Percentiles rank a stretch among this genome's conserved stretches.
These are phyloP conservation scores for Candida ascalaphidarum DNA, from an alignment of 805 yeast genomes.

Conservation along the genomic window DNA sequence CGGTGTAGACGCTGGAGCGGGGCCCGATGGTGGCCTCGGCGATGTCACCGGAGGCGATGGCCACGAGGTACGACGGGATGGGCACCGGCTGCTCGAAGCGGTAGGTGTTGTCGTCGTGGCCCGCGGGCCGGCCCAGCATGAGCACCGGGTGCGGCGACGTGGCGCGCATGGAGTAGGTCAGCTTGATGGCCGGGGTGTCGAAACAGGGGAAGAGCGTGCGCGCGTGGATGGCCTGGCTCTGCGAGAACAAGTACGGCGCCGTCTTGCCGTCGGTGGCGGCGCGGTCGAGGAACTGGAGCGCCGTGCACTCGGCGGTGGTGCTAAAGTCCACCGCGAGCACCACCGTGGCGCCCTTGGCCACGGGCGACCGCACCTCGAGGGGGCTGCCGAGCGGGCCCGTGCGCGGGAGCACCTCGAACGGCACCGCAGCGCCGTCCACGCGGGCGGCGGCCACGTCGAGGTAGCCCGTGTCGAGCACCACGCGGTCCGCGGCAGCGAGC, in stretches of 20 bases:
- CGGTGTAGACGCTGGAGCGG: slow-evolving; percentile 74
- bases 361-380: slow-evolving; percentile 23
- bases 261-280: slow-evolving; percentile 66
- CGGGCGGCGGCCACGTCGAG: slow-evolving; percentile 38
- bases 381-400: slow-evolving; percentile 55
- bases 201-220: slow-evolving; percentile 83
- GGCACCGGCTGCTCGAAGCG: slow-evolving; percentile 68
- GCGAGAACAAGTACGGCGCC: slow-evolving; percentile 72
- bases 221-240: slow-evolving; percentile 88
- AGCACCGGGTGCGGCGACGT: slow-evolving; percentile 61
- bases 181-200: slow-evolving; percentile 82
- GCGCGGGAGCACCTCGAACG: slow-evolving; percentile 30
- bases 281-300: slow-evolving; percentile 76
- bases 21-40: slow-evolving; percentile 68
- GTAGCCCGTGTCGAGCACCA: slow-evolving; percentile 66
- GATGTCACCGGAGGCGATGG: slow-evolving; percentile 80
- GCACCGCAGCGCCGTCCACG: slow-evolving; percentile 28
- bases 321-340: slow-evolving; percentile 41
- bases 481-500: slow-evolving; percentile 13
- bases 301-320: slow-evolving; percentile 73
- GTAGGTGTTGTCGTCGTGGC: slow-evolving; percentile 22
- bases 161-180: slow-evolving; percentile 50
- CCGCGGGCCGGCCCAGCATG: slow-evolving; percentile 53
- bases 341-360: slow-evolving; percentile 4
- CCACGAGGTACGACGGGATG: slow-evolving; percentile 76